Base-by-base conservation (phyloP, 2,329 filamentous ascomycete species). In the Ascochyta clinopodiicola region DNA sequence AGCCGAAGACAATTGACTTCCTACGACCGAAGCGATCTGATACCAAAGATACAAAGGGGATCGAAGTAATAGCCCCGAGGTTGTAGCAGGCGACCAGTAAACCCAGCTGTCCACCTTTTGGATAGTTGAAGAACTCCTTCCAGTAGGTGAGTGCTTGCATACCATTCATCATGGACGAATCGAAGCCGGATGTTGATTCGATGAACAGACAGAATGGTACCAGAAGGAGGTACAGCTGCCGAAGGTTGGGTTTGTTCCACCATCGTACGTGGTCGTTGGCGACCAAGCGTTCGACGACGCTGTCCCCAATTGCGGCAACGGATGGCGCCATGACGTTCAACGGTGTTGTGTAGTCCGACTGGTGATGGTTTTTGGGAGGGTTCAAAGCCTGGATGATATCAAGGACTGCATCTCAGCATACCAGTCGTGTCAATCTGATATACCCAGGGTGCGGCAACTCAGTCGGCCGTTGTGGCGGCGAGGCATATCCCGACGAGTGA, bases 151-250 rank as follows among this genome's bases (percentile, higher is more conserved):
- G 45, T 4, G 70, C 67, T 57, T 73, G 69, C 60, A 69, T 67
- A n/a, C 68, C 70, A 46, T 69, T 68, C 55, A 79, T 80, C 68
- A 82, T 79, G 25, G 78, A 81, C 3, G 79, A 81, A 62, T 85
- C 84, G 61, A 86, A 86, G 0, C 84, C 84, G 4, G 82, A 84
- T 0, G 84, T 86, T 64, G 84, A 84, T 73, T 87, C 85, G 53
- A 87, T 84, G 42, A 85, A 85, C 75, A 87, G 83, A 68, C 82
- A 86, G 38, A 82, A 83, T 21, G 83, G 83, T 54, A 87, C 83
- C 44, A 88, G 78, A 56, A 84, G 72, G 6, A 87, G 67, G 64
- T 88, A 87, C 34, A 87, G 76, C 17, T 66, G 67, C 48, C 84
- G 78, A 35, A 87, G 74, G 60, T 87, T 87, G 0, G 81, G 82